Base-by-base conservation (phyloP, 2,329 filamentous ascomycete species). In the Diaporthe humulicola region DNA sequence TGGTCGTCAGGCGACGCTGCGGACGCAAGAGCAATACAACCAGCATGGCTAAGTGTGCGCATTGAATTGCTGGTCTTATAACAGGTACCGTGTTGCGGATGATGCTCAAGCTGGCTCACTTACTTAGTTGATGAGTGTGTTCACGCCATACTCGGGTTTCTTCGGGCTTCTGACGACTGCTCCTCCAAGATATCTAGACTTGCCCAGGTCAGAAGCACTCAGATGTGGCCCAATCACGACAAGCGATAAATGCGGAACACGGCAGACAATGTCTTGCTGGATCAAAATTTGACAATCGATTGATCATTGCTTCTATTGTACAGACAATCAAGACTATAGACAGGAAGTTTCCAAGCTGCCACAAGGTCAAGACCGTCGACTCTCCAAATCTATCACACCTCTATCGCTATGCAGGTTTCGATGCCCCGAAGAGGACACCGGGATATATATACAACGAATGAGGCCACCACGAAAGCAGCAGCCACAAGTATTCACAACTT, bases 401-500 rank as follows among this genome's bases (percentile, higher is more conserved):
- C 45, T 52, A 67, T 52, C 64, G 64, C 64, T 67, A 67, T 67
- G 64, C 64, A 67, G 45, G 33, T 28, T 3, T 28, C 45, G 22
- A 38, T 54, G 64, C 64, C 64, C 30, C 42, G 12, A 50, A 52
- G 45, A 52, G 64, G 64, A 19, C 64, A 67, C 22, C 1, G n/a
- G 25, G 15, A 45, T 61, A 67, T 67, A 67, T 67, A 67, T 67
- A 67, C 64, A 67, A 67, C 58, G 45, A 67, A 67, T 61, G n/a
- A 50, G 45, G n/a, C 64, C n/a, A 7, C 64, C 30, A 14, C 50
- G 2, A 38, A 52, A 2, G 45, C 22, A 38, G 64, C 64, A 67
- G 30, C 33, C 64, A 52, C 45, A 36, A 28, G 64, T 33, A 52
- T 52, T 52, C 28, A 52, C 28, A 36, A n/a, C 40, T n/a, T n/a